phyloP scores from a whole-genome alignment of 345 rosid genomes.

The Populus ilicifolia region DNA sequence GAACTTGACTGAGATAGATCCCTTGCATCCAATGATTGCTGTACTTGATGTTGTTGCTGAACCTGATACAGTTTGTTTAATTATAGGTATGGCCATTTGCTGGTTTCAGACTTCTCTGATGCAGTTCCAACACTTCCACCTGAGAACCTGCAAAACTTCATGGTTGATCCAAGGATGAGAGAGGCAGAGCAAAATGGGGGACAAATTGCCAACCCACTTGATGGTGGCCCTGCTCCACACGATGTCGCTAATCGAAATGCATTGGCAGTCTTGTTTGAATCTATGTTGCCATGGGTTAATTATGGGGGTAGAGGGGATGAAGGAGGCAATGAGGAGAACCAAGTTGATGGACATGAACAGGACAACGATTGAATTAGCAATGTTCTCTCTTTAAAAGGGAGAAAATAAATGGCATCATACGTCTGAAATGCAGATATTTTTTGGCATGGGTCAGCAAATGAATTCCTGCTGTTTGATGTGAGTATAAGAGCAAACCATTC shows the following conservation, averaged over 20 bases:
- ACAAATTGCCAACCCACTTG: slow-evolving; percentile 34
- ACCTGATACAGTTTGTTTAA: background rate
- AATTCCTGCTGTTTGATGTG: background rate
- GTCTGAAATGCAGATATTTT: background rate
- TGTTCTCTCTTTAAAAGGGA: background rate
- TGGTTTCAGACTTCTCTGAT: slow-evolving; percentile 76
- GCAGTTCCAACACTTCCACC: slow-evolving; percentile 68
- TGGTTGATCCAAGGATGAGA: slow-evolving; percentile 56
- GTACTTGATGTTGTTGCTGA: background rate
- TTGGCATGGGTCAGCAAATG: background rate
- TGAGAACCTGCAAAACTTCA: slow-evolving; percentile 72
- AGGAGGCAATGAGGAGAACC: slow-evolving; percentile 34
- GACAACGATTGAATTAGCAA: slow-evolving; percentile 14
- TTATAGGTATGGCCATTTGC: slow-evolving; percentile 43
- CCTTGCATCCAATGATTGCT: background rate
- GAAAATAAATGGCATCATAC: background rate
- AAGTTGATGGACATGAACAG: slow-evolving; percentile 35
- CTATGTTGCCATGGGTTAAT: slow-evolving; percentile 74
- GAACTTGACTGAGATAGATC: background rate
- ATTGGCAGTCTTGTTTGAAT: slow-evolving; percentile 61
- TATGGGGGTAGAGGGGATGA: slow-evolving; percentile 43
- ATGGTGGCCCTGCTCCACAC: slow-evolving; percentile 35
- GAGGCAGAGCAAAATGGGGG: slow-evolving; percentile 35
- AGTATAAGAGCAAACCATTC: background rate
- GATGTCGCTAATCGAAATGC: slow-evolving; percentile 55